Conservation (phyloP, 306 rosid genomes). For the Cajanus cajan region DNA sequence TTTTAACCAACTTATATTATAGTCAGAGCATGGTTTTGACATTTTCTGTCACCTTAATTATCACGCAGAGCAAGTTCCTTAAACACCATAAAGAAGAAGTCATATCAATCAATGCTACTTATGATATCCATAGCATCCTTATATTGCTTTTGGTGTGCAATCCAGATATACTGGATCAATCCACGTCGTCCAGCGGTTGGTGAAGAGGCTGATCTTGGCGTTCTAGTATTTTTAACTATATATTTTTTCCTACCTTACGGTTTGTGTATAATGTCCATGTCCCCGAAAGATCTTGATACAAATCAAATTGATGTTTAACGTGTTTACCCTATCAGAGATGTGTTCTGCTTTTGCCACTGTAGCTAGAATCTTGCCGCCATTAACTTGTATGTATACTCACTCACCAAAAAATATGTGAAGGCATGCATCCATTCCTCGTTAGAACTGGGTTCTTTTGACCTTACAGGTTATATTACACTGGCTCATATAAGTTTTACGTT, state of each 20-base stretch:
- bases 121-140: conserved; percentile 48
- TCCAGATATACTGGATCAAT: conserved; percentile 60
- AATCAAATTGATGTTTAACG: conserved; percentile 57
- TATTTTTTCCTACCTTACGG: conserved; percentile 68
- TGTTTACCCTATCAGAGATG: not conserved
- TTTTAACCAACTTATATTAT: conserved; percentile 5
- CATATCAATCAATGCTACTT: conserved; percentile 58
- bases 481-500: not conserved
- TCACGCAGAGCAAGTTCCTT: conserved; percentile 55
- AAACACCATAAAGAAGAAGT: conserved; percentile 47
- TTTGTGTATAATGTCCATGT: conserved; percentile 66
- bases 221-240: conserved; percentile 59
- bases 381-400: not conserved
- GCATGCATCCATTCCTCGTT: conserved; percentile 7
- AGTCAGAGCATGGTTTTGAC: conserved; percentile 16
- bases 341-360: conserved; percentile 1
- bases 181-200: conserved; percentile 84
- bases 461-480: not conserved
- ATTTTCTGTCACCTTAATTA: conserved; percentile 2
- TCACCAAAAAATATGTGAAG: not conserved
- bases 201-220: conserved; percentile 96
- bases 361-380: not conserved
- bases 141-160: conserved; percentile 80
- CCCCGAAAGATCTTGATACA: conserved; percentile 47
- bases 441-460: not conserved